Conservation (phyloP, 371 early-diverging fungal species). For the Apophysomyces trapeziformis region DNA sequence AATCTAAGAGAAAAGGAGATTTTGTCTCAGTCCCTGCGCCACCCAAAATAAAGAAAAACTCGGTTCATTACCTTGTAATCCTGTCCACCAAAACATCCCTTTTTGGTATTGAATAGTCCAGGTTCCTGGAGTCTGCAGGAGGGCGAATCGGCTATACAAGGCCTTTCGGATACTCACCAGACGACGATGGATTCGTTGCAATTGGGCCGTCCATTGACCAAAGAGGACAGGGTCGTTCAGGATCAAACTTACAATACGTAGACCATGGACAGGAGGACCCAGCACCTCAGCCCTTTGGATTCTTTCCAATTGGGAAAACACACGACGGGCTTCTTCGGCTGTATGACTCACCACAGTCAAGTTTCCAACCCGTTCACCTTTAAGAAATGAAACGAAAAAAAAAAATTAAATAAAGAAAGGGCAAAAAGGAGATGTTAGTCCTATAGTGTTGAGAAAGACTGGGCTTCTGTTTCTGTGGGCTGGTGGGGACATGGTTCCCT, state of each 20-base stretch:
- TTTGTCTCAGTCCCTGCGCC: conserved; percentile 26
- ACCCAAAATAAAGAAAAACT: not conserved
- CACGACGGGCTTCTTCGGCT: conserved; percentile 42
- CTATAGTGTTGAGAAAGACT: too few relatives aligned
- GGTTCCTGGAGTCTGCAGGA: conserved; percentile 78
- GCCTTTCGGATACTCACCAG: not conserved
- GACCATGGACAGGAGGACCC: conserved; percentile 81
- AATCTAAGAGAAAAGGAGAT: conserved; percentile 8
- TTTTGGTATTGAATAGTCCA: conserved; percentile 87
- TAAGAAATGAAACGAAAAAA: too few relatives aligned
- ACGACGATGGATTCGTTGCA: conserved; percentile 70
- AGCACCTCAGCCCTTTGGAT: conserved; percentile 77
- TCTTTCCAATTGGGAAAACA: conserved; percentile 72
- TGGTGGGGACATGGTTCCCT: too few relatives aligned
- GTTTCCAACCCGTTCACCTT: conserved; percentile 79
- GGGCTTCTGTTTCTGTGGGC: too few relatives aligned
- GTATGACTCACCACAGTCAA: conserved; percentile 62
- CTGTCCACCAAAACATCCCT: conserved; percentile 94
- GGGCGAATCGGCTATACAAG: conserved; percentile 57
- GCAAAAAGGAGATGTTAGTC: too few relatives aligned
- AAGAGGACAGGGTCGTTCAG: conserved; percentile 71
- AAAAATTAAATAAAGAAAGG: too few relatives aligned
- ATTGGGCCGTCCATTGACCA: conserved; percentile 71
- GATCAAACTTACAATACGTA: conserved; percentile 71
- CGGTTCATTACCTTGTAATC: conserved; percentile 50